Conservation (phyloP, 805 yeast species). For the Ogataea saltuana region DNA sequence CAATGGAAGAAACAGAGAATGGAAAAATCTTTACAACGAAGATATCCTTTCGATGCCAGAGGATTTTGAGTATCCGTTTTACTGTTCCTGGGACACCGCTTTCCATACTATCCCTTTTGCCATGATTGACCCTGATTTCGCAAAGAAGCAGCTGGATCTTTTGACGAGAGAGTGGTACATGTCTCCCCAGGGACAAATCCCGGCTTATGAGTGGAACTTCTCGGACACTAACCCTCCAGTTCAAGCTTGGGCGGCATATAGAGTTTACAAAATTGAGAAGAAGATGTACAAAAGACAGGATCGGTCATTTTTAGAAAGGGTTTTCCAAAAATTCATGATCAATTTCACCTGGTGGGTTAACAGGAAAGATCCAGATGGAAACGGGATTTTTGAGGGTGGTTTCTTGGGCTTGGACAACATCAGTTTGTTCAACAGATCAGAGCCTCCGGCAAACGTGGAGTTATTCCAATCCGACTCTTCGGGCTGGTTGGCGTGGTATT, state of each 20-base stretch:
- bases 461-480: conserved; percentile 94
- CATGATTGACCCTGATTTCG: conserved; percentile 90
- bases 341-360: conserved; percentile 99
- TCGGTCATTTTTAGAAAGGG: conserved; percentile 81
- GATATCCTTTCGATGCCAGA: conserved; percentile 89
- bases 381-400: conserved; percentile 92
- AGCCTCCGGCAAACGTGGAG: conserved; percentile 91
- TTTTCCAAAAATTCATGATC: conserved; percentile 83
- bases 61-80: conserved; percentile 94
- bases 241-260: conserved; percentile 92
- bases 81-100: conserved; percentile 97
- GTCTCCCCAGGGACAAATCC: conserved; percentile 98
- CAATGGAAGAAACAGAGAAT: conserved; percentile 81
- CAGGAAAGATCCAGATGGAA: conserved; percentile 82
- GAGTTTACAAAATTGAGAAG: conserved; percentile 84
- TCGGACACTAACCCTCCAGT: conserved; percentile 97
- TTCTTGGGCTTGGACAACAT: conserved; percentile 90
- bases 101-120: conserved; percentile 93
- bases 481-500: conserved; percentile 96
- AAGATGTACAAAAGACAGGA: conserved; percentile 83
- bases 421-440: conserved; percentile 90
- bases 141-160: conserved; percentile 82
- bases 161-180: conserved; percentile 93
- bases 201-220: conserved; percentile 96
- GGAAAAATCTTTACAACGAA: conserved; percentile 87